Base-by-base conservation (phyloP, 495 filamentous ascomycete species). In the Neurospora sp. region DNA sequence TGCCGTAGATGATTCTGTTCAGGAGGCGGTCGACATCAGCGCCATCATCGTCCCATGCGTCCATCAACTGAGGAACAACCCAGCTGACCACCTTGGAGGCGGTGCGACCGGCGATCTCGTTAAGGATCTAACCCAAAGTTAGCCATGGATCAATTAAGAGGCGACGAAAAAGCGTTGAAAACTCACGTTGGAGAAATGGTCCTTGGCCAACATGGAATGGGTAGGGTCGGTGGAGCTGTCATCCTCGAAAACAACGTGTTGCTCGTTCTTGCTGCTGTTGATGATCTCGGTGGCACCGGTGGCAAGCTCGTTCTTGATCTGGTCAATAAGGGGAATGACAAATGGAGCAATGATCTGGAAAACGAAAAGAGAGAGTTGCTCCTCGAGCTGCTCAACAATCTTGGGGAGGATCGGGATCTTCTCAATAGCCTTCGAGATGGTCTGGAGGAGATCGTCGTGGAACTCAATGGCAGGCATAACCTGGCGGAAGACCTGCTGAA, bases 171-270 rank as follows among this genome's bases (percentile, higher is more conserved):
- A 14, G n/a, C 20, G 35, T 59, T 42, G 71, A 11, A 5, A 31
- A 76, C 83, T 80, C 79, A 84, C 83, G 77, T 94, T 93, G 66
- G 90, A 90, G 80, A 96, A 97, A 79, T 97, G 94, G 77, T 97
- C 94, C 84, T 97, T 97, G 59, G 92, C 92, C 23, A 97, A 87
- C 94, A 97, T 97, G n/a, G 92, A 94, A 80, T 97, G 94, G 11
- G 94, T 97, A 9, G 94, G 94, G 78, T 97, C 90, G 27, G 88
- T 88, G 70, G 81, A 91, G 44, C 84, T 62, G 75, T 94, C 90
- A 75, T 97, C 90, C n/a, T 91, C 77, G 81, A 96, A 97, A 38
- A 97, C 93, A 71, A 93, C 87, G 75, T 90, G 89, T 80, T 97
- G 94, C 80, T 94, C 89, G 48, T 92, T 88, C 78, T 90, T 87